Evolutionary conservation across 2,329 filamentous ascomycete genomes (phyloP).

Genomic region (Apiospora sp.): DNA sequence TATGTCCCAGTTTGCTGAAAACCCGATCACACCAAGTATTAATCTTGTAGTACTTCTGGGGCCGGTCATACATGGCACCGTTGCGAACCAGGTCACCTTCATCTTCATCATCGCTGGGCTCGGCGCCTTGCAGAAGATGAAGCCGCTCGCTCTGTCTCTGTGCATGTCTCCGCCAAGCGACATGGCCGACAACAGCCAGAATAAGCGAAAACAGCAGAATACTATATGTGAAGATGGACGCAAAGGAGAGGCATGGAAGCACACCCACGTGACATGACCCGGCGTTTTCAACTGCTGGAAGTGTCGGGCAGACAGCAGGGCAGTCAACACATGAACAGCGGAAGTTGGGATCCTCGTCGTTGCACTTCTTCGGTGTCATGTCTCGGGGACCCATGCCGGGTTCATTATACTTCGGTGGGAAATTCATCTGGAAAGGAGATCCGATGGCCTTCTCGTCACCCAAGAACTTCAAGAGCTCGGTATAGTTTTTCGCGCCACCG

Average conservation of each 20-base stretch:
- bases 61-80: slow-evolving; percentile 79
- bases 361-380: slow-evolving; percentile 84
- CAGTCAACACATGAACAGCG: slow-evolving; percentile 96
- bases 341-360: slow-evolving; percentile 85
- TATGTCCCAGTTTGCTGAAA: slow-evolving; percentile 82
- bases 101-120: slow-evolving; percentile 90
- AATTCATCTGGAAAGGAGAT: slow-evolving; percentile 98
- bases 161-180: slow-evolving; percentile 77
- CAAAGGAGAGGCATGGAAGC: slow-evolving; percentile 93
- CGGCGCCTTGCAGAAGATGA: slow-evolving; percentile 84
- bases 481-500: slow-evolving; percentile 90
- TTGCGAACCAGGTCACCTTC: slow-evolving; percentile 85
- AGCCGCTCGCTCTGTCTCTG: slow-evolving; percentile 81
- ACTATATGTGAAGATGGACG: slow-evolving; percentile 86
- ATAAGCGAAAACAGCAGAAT: slow-evolving; percentile 74
- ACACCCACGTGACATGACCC: slow-evolving; percentile 83
- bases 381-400: slow-evolving; percentile 75
- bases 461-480: slow-evolving; percentile 86
- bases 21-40: slow-evolving; percentile 83
- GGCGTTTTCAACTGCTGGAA: slow-evolving; percentile 76
- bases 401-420: slow-evolving; percentile 69
- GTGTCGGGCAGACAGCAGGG: slow-evolving; percentile 80
- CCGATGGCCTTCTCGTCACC: slow-evolving; percentile 91
- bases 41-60: slow-evolving; percentile 80
- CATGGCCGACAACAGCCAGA: slow-evolving; percentile 73